phyloP scores from a whole-genome alignment of 192 early-diverging fungal genomes.

The Coemansia sp. region DNA sequence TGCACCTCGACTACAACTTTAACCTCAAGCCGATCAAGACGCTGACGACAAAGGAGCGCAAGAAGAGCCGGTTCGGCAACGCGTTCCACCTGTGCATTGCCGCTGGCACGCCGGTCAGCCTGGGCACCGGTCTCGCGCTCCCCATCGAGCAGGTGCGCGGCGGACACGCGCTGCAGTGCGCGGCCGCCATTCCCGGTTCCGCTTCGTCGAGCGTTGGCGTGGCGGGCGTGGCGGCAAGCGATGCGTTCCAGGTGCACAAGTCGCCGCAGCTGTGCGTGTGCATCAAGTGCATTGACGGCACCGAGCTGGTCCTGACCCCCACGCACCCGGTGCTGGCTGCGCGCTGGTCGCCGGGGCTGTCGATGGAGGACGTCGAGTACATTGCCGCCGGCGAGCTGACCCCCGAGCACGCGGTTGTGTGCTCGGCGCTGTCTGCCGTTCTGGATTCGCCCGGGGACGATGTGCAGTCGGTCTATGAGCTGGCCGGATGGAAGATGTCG shows the following conservation, averaged over 20 bases:
- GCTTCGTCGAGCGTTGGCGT: not conserved
- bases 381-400: slow-evolving; percentile 34
- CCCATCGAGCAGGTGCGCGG: slow-evolving; percentile 41
- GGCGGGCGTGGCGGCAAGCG: slow-evolving; percentile 18
- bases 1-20: slow-evolving; percentile 99
- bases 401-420: slow-evolving; percentile 28
- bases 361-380: slow-evolving; percentile 26
- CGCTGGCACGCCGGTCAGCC: slow-evolving; percentile 44
- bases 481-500: slow-evolving; percentile 14
- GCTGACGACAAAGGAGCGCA: slow-evolving; percentile 98
- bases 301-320: slow-evolving; percentile 33
- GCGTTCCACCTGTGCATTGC: slow-evolving; percentile 84
- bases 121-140: slow-evolving; percentile 37
- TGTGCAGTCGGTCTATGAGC: not conserved
- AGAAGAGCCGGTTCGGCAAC: slow-evolving; percentile 98
- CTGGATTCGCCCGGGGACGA: slow-evolving; percentile 16
- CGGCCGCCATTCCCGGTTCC: not conserved
- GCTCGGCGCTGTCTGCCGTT: slow-evolving; percentile 33
- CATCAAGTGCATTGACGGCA: slow-evolving; percentile 36
- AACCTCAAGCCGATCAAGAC: slow-evolving; percentile 99
- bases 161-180: slow-evolving; percentile 28
- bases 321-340: slow-evolving; percentile 47
- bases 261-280: slow-evolving; percentile 32
- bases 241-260: slow-evolving; percentile 42
- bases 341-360: slow-evolving; percentile 1